A percentile compares a stretch with the other conserved stretches of the same genome.
phyloP scores from a whole-genome alignment of 2,329 filamentous ascomycete species.

The Juglanconis oblonga region DNA sequence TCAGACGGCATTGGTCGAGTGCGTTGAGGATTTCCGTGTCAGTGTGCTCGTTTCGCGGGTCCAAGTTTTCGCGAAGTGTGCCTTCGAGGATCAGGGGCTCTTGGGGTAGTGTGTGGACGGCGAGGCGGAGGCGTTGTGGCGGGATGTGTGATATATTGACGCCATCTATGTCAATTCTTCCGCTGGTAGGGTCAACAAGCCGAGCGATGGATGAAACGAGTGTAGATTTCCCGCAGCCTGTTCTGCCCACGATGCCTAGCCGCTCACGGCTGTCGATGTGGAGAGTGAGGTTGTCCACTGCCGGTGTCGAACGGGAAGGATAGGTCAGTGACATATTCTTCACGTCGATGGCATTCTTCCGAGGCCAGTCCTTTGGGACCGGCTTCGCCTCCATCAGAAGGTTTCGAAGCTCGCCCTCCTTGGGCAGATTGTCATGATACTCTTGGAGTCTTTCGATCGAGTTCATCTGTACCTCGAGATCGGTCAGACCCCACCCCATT shows the following conservation, averaged over 20 bases:
- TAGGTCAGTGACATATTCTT: constrained; percentile 1
- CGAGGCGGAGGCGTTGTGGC: neutral
- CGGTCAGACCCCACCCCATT: constrained; percentile 2
- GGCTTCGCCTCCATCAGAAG: neutral
- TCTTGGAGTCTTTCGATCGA: constrained; percentile 4
- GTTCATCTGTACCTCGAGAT: constrained; percentile 6
- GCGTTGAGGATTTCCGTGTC: neutral
- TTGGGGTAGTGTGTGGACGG: neutral
- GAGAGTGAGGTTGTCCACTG: constrained; percentile 1
- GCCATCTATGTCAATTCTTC: constrained; percentile 29
- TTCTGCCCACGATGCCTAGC: constrained; percentile 30
- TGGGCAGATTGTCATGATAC: constrained; percentile 2
- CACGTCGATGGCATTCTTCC: neutral
- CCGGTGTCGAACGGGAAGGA: constrained; percentile 2
- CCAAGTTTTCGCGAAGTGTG: constrained; percentile 8
- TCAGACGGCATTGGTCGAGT: neutral
- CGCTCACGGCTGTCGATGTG: constrained; percentile 1
- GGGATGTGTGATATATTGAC: constrained; percentile 24
- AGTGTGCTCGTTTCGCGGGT: constrained; percentile 11
- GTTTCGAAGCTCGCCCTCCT: neutral
- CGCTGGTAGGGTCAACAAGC: constrained; percentile 26
- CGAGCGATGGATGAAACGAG: constrained; percentile 30
- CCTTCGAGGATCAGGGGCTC: constrained; percentile 5
- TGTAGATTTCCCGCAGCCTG: constrained; percentile 32
- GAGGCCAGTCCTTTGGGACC: neutral